Conservation (phyloP, 1,139 yeast genomes). For the Nakaseomyces sp. region DNA sequence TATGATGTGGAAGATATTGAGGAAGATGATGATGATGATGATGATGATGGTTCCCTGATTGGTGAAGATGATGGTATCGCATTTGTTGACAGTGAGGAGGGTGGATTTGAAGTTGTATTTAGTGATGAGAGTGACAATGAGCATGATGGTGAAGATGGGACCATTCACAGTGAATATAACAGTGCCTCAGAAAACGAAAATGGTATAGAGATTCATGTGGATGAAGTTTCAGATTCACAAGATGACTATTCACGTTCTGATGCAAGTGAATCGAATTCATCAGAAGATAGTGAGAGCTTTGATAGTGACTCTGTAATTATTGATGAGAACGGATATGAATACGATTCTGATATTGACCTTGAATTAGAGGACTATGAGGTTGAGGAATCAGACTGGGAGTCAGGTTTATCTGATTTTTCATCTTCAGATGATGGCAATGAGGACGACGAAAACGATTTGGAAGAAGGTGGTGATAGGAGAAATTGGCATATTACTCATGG, state of each 20-base stretch:
- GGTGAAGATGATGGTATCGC: slow-evolving; percentile 34
- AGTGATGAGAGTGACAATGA: slow-evolving; percentile 33
- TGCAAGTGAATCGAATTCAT: slow-evolving; percentile 7
- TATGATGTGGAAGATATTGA: slow-evolving; percentile 75
- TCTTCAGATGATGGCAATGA: slow-evolving; percentile 25
- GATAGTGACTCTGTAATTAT: slow-evolving; percentile 31
- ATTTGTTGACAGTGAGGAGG: slow-evolving; percentile 34
- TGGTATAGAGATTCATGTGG: slow-evolving; percentile 7
- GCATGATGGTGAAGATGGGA: slow-evolving; percentile 19
- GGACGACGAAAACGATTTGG: slow-evolving; percentile 19
- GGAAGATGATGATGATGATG: slow-evolving; percentile 44
- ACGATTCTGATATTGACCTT: slow-evolving; percentile 26
- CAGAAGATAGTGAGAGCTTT: slow-evolving; percentile 24
- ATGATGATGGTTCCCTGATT: slow-evolving; percentile 35
- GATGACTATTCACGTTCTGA: slow-evolving; percentile 21
- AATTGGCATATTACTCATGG: slow-evolving; percentile 29
- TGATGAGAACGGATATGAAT: slow-evolving; percentile 33
- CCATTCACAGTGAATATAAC: slow-evolving; percentile 5
- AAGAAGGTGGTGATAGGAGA: slow-evolving; percentile 16
- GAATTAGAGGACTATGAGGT: slow-evolving; percentile 33
- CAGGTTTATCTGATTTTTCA: slow-evolving; percentile 29
- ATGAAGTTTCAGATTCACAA: slow-evolving; percentile 17
- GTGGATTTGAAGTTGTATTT: slow-evolving; percentile 36
- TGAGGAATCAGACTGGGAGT: slow-evolving; percentile 32
- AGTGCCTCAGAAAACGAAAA: not conserved